Evolutionary conservation across 2,329 filamentous ascomycete genomes (phyloP), one percentile per base, ranked within the genome.

Genomic region (Tothia fuscella): DNA sequence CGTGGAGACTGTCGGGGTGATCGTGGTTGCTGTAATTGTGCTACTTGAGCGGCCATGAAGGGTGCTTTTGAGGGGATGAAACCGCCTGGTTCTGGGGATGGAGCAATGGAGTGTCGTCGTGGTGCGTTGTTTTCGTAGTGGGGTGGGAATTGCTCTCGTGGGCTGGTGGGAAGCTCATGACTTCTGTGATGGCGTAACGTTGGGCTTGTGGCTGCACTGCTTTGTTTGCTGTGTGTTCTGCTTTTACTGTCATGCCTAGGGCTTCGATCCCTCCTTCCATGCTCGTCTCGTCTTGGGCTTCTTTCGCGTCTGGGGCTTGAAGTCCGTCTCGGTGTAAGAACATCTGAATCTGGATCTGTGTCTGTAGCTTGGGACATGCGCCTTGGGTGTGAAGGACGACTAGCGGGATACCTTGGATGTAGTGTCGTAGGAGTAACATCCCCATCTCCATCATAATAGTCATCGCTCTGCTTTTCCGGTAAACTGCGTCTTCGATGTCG

Each of bases 1-100:
- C 37, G 25, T 31, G 37, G 37, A 4, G 21, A 21, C 5, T 17
- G 39, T 21, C 39, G 26, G 9, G 22, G 25, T 14, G 39, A 21
- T 10, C 31, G 7, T 9, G 26, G n/a, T 12, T 17, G 9, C 30
- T 63, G 55, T 25, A 61, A 42, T 20, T 61, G 57, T 5, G 64
- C 63, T 4, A 67, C 58, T 13, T 64, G 62, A 1, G 64, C 64
- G 3, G 67, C 67, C 45, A 70, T 70, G 3, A 68, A 50, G 3
- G 66, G 67, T 2, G 58, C 55, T 32, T 61, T 62, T 2, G 61
- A 65, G 3, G 67, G 67, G 5, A 55, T 62, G 47, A 67, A 70
- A 1, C 58, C 52, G 53, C 51, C n/a, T 25, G 46, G 20, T 39
- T 50, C 43, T 40, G 52, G 46, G 42, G 31, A 42, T 46, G 44